phyloP scores from a whole-genome alignment of 495 filamentous ascomycete genomes.

The Aspergillus incahuasiensis region DNA sequence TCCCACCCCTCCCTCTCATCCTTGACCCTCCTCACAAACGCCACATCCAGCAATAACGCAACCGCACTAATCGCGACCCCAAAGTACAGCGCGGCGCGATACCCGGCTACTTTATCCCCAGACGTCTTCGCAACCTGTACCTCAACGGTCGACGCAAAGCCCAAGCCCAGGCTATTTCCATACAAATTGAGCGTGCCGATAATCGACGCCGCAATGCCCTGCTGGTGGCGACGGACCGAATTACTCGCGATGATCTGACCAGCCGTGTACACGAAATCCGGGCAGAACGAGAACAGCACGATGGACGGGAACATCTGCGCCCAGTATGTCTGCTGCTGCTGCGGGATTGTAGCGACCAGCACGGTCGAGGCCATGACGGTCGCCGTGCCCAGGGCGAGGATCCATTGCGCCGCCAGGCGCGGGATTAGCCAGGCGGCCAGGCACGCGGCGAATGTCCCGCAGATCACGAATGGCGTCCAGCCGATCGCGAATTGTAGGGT shows the following conservation, averaged over 20 bases:
- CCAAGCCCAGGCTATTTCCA: slow-evolving; percentile 44
- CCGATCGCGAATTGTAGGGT: slow-evolving; percentile 40
- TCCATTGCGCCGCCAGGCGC: slow-evolving; percentile 45
- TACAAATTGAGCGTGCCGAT: slow-evolving; percentile 46
- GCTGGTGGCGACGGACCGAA: slow-evolving; percentile 41
- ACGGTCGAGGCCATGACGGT: slow-evolving; percentile 34
- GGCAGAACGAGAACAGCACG: slow-evolving; percentile 41
- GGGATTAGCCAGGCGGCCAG: slow-evolving; percentile 48
- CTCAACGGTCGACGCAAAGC: slow-evolving; percentile 50
- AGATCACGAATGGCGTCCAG: slow-evolving; percentile 41
- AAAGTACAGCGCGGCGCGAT: slow-evolving; percentile 41
- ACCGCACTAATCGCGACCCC: slow-evolving; percentile 37
- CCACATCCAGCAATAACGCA: slow-evolving; percentile 36
- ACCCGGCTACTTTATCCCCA: slow-evolving; percentile 25
- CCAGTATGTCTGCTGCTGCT: slow-evolving; percentile 49
- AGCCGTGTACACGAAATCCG: slow-evolving; percentile 48
- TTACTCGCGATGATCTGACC: slow-evolving; percentile 54
- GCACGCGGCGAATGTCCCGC: slow-evolving; percentile 33
- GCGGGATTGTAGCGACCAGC: slow-evolving; percentile 45
- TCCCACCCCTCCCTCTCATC: slow-evolving; percentile 42
- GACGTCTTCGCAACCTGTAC: slow-evolving; percentile 20
- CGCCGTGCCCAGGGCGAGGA: slow-evolving; percentile 43
- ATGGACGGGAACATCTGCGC: slow-evolving; percentile 46
- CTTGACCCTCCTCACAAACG: slow-evolving; percentile 36
- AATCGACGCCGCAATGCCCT: slow-evolving; percentile 46